Evolutionary conservation across 2,329 filamentous ascomycete species (phyloP), one percentile per base, ranked within the genome.

Genomic region (Fragosphaeria purpurea): DNA sequence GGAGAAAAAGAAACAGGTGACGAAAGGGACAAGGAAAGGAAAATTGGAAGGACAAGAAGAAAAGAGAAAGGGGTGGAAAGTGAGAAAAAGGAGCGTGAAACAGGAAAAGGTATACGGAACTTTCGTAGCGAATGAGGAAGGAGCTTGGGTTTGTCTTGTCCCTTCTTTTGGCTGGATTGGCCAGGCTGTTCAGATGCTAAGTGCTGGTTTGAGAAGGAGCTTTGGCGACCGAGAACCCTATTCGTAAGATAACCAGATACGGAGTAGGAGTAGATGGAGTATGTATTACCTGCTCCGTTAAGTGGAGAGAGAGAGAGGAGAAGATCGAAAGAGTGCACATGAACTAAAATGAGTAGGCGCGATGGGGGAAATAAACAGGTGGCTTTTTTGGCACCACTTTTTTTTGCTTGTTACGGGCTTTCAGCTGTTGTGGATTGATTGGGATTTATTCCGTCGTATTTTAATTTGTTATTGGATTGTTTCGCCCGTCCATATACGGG

Each of bases 341-440:
- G 46, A 10, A 41, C 39, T 44, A 32, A 33, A 32, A n/a, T 32
- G 47, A 50, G 48, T 41, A 42, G 43, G 43, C 43, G 44, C 52
- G 48, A 50, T 47, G 48, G 22, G 11, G 48, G 46, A 57, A 58
- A 57, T 55, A 57, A 57, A 58, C 56, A 58, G 56, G 56, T 58
- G 56, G 55, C 56, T 56, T 54, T 22, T 22, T 22, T 22, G 22
- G 22, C 41, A 55, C 44, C 49, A 48, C 47, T 33, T 49, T 47
- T 50, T 54, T 22, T 22, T 2, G 22, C 22, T 47, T 54, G 44
- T 35, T 13, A 38, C 47, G 47, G 47, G 38, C 7, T 37, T 53
- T 34, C 46, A 42, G 40, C 43, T 48, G 32, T 45, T 45, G 35
- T 43, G 13, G 41, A 7, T 9, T 33, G 30, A 43, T 22, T 22